These are phyloP conservation scores for Petasospora fabianii DNA, from an alignment of 1,139 yeast genomes.

Conservation along the genomic window DNA sequence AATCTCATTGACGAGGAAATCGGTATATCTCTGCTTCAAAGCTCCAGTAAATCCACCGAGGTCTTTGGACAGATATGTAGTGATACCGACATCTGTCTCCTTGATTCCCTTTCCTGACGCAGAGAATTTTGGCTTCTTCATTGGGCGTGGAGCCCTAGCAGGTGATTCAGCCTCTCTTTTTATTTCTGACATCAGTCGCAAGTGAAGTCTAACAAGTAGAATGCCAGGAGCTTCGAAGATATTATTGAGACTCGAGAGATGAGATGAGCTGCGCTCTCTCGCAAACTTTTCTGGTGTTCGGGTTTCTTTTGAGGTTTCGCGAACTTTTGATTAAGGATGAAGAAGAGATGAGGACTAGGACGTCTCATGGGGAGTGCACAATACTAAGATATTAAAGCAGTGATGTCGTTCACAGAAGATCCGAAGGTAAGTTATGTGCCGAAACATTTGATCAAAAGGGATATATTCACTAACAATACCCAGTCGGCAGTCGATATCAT, in stretches of 20 bases:
- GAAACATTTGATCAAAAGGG: background rate
- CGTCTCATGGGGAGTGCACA: too few species aligned
- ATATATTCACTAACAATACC: background rate
- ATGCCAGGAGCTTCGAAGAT: constrained; percentile 1
- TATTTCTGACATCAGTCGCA: constrained; percentile 10
- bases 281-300: constrained; percentile 3
- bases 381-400: background rate
- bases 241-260: background rate
- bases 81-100: constrained; percentile 84
- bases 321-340: constrained; percentile 1
- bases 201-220: background rate
- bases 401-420: constrained; percentile 12
- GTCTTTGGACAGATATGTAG: constrained; percentile 55
- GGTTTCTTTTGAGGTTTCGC: constrained; percentile 5
- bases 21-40: constrained; percentile 88
- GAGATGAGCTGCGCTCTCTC: background rate
- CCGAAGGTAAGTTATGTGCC: constrained; percentile 10
- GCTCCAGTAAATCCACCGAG: constrained; percentile 70
- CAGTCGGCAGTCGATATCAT: constrained; percentile 16
- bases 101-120: constrained; percentile 25
- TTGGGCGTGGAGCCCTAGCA: constrained; percentile 3
- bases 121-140: constrained; percentile 12
- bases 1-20: constrained; percentile 89
- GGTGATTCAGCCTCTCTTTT: constrained; percentile 17
- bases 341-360: background rate